Conservation (phyloP, 345 rosid genomes). For the Brassica incana region DNA sequence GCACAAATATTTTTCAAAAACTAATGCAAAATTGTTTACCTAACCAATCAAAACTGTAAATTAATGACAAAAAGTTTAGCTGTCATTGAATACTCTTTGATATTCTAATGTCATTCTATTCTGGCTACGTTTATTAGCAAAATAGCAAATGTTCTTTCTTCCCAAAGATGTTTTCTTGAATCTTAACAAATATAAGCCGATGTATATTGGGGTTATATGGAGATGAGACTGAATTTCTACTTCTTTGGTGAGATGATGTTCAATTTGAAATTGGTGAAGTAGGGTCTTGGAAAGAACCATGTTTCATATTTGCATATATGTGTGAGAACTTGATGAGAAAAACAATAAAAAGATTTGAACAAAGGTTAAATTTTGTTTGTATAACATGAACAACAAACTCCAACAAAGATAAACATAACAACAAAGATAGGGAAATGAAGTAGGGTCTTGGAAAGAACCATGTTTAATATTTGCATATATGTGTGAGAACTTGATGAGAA, state of each 20-base stretch:
- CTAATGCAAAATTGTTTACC: neutral
- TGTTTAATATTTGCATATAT: no score
- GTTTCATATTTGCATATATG: constrained; percentile 23
- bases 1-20: no score
- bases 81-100: neutral
- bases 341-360: neutral
- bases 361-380: neutral
- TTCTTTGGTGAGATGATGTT: constrained; percentile 92
- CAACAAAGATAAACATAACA: neutral
- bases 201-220: constrained; percentile 71
- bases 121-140: no score
- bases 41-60: neutral
- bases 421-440: neutral
- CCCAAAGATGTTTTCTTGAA: neutral
- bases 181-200: constrained; percentile 39
- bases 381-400: neutral
- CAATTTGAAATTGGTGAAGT: constrained; percentile 89
- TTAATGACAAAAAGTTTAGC: neutral
- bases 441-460: no score
- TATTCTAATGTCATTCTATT: neutral
- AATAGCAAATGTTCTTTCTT: neutral
- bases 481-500: no score
- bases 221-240: constrained; percentile 96
- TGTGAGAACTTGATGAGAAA: neutral
- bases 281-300: constrained; percentile 92